These are phyloP conservation scores for Sporothrix protearum DNA, from an alignment of 2,329 filamentous ascomycete genomes.

Conservation along the genomic window DNA sequence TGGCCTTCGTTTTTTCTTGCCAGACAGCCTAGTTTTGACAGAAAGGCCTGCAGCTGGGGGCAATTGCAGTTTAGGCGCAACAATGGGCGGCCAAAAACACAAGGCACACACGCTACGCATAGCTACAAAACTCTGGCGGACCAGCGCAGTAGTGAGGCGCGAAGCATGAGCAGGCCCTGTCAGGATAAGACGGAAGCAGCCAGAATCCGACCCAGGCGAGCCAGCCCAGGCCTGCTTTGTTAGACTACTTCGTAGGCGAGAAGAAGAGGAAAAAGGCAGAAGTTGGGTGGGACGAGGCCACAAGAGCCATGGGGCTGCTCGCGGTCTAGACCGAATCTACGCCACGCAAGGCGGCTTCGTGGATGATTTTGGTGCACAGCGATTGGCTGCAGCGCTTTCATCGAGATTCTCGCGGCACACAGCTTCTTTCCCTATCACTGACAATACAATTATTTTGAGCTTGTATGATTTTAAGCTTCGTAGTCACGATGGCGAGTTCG, in stretches of 20 bases:
- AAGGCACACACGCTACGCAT: background rate
- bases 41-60: background rate
- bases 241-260: background rate
- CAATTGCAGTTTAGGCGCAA: background rate
- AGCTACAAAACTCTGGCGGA: background rate
- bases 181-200: background rate
- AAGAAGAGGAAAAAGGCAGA: background rate
- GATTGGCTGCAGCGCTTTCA: slow-evolving; percentile 1
- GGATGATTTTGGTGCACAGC: background rate
- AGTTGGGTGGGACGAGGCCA: background rate
- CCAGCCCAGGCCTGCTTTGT: no score
- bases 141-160: background rate
- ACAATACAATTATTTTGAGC: background rate
- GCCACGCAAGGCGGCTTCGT: background rate
- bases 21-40: background rate
- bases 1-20: background rate
- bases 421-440: background rate
- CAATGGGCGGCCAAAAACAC: background rate
- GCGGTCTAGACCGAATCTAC: slow-evolving; percentile 18
- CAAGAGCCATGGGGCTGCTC: background rate
- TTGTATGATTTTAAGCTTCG: background rate
- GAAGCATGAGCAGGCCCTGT: background rate
- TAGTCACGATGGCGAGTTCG: background rate
- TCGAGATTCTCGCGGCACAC: background rate
- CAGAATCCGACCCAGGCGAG: background rate